Percentiles rank a stretch among this genome's conserved stretches.
These are phyloP conservation scores for Pichia deserticola DNA, from an alignment of 805 yeast species.

Conservation along the genomic window DNA sequence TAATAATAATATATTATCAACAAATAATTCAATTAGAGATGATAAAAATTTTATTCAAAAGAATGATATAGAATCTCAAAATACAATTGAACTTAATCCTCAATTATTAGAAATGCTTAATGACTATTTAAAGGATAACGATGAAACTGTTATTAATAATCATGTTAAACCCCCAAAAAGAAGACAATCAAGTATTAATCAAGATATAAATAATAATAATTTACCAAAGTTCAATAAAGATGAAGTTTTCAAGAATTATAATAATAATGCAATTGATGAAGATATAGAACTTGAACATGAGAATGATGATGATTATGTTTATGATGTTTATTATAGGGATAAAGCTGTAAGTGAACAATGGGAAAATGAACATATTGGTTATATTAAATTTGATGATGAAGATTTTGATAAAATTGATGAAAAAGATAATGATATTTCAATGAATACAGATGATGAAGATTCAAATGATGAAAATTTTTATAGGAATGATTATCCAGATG, in stretches of 20 bases:
- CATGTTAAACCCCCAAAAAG: constrained; percentile 23
- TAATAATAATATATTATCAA: no score
- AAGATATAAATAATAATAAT: constrained; percentile 10
- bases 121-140: constrained; percentile 42
- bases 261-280: constrained; percentile 22
- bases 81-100: constrained; percentile 35
- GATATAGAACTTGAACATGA: constrained; percentile 5
- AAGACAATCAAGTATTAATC: constrained; percentile 22
- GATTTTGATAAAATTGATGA: constrained; percentile 31
- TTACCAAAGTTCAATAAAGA: constrained; percentile 12
- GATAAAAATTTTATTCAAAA: neutral
- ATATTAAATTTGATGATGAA: constrained; percentile 50
- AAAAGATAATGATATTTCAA: constrained; percentile 28
- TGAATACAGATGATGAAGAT: constrained; percentile 63
- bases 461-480: constrained; percentile 90
- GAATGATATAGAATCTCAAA: neutral
- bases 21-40: neutral
- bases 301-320: constrained; percentile 60
- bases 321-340: constrained; percentile 77
- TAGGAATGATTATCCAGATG: constrained; percentile 91
- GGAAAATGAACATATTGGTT: constrained; percentile 38
- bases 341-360: constrained; percentile 38
- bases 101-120: constrained; percentile 72
- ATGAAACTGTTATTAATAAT: constrained; percentile 10
- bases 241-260: constrained; percentile 8